A percentile compares a stretch with the other conserved stretches of the same genome.
Evolutionary conservation across 768 basidiomycete genomes (phyloP).

Genomic region (Termitomyces sp.): DNA sequence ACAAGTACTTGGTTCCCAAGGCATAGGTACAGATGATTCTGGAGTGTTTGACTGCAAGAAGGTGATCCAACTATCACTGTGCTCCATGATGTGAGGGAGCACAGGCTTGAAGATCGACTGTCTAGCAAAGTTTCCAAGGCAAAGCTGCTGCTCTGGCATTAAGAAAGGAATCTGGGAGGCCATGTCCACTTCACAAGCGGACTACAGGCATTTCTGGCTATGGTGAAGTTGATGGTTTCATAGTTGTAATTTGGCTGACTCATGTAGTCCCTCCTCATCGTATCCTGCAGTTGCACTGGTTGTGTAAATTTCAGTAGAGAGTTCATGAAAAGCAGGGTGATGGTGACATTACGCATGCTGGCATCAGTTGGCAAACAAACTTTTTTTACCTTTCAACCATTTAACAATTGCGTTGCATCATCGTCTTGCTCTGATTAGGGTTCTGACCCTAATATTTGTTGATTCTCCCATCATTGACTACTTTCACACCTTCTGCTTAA

Average conservation of each 20-base stretch:
- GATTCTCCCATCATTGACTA: too few relatives aligned
- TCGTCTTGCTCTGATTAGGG: too few relatives aligned
- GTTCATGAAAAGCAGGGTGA: too few relatives aligned
- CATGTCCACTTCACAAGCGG: slow-evolving; percentile 90
- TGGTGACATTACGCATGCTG: too few relatives aligned
- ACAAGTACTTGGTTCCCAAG: slow-evolving; percentile 82
- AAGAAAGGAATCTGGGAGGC: slow-evolving; percentile 45
- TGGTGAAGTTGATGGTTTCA: slow-evolving; percentile 88
- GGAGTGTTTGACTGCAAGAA: slow-evolving; percentile 70
- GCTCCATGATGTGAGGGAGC: slow-evolving; percentile 52
- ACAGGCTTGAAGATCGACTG: slow-evolving; percentile 79
- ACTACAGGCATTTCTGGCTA: slow-evolving; percentile 96
- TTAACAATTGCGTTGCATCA: too few relatives aligned
- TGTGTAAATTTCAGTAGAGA: too few relatives aligned
- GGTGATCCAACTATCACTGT: slow-evolving; percentile 64
- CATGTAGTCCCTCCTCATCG: slow-evolving; percentile 92
- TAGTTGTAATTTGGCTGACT: slow-evolving; percentile 90
- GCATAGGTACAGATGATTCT: slow-evolving; percentile 65
- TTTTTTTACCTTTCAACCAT: too few relatives aligned
- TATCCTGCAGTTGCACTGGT: slow-evolving; percentile 76
- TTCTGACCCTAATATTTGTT: too few relatives aligned
- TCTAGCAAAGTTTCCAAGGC: slow-evolving; percentile 68
- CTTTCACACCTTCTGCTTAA: too few relatives aligned
- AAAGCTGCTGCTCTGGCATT: slow-evolving; percentile 62
- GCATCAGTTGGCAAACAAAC: too few relatives aligned